Conservation (phyloP, 352 stramenopile species). For the Globisporangium camurandrum region DNA sequence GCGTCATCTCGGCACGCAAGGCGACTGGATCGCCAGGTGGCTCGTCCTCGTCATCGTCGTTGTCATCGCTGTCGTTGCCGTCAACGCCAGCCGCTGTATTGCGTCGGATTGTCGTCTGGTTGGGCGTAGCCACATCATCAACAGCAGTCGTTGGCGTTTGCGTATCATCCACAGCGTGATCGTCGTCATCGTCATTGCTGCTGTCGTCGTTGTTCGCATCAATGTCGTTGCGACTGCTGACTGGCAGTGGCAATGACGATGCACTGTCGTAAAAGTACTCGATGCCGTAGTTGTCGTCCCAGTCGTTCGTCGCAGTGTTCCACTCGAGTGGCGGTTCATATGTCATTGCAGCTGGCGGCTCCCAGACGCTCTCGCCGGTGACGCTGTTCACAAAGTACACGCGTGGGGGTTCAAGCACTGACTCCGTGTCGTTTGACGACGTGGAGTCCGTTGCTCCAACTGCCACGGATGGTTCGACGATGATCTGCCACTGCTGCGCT, state of each 20-base stretch:
- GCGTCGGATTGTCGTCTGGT: too few relatives aligned
- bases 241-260: not conserved
- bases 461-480: slow-evolving; percentile 22
- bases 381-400: slow-evolving; percentile 49
- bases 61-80: slow-evolving; percentile 8
- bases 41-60: slow-evolving; percentile 11
- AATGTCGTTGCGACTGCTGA: slow-evolving; percentile 3
- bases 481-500: slow-evolving; percentile 40
- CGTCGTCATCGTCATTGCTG: not conserved
- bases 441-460: too few relatives aligned
- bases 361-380: slow-evolving; percentile 52
- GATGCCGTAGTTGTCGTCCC: slow-evolving; percentile 37
- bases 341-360: slow-evolving; percentile 40
- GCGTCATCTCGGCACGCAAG: slow-evolving; percentile 33
- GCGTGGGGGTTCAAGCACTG: slow-evolving; percentile 10
- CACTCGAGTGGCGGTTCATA: slow-evolving; percentile 53
- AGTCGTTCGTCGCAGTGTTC: slow-evolving; percentile 47
- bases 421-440: slow-evolving; percentile 7
- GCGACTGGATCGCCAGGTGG: slow-evolving; percentile 34
- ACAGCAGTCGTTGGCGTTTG: not conserved
- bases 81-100: slow-evolving; percentile 9
- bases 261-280: slow-evolving; percentile 35
- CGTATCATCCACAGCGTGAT: not conserved
- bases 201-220: not conserved
- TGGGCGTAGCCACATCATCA: too few relatives aligned